A percentile compares a stretch with the other conserved stretches of the same genome.
Evolutionary conservation across 2,329 filamentous ascomycete genomes (phyloP).

Genomic region (Aspergillus piperis): DNA sequence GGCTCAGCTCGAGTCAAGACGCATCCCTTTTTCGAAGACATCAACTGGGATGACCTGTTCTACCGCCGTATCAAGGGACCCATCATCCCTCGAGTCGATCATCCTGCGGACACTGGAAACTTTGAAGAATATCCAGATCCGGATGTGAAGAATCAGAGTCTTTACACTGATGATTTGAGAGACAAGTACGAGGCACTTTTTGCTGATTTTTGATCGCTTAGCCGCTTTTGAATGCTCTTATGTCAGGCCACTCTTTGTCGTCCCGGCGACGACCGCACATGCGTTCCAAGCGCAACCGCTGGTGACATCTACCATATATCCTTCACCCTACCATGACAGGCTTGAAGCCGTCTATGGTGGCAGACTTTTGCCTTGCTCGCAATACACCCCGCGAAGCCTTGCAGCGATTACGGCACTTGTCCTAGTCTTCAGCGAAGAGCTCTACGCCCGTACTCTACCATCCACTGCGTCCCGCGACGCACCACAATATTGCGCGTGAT

Average conservation of each 20-base stretch:
- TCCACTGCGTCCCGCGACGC: background rate
- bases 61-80: constrained; percentile 61
- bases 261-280: background rate
- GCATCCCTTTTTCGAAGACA: constrained; percentile 63
- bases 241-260: background rate
- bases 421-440: background rate
- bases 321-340: background rate
- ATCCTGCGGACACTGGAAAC: constrained; percentile 63
- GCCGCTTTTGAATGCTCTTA: background rate
- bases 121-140: constrained; percentile 65
- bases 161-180: constrained; percentile 62
- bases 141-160: constrained; percentile 53
- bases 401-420: background rate
- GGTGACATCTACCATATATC: background rate
- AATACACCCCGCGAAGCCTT: too few species aligned
- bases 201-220: constrained; percentile 56
- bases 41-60: constrained; percentile 66
- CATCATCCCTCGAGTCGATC: constrained; percentile 62
- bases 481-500: background rate
- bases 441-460: background rate
- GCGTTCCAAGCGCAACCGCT: background rate
- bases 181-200: constrained; percentile 63
- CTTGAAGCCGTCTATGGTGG: background rate
- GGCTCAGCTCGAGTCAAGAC: constrained; percentile 61
- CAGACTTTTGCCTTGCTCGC: too few species aligned